Evolutionary conservation across 2,329 filamentous ascomycete species (phyloP).

Genomic region (Fusarium denticulatum): DNA sequence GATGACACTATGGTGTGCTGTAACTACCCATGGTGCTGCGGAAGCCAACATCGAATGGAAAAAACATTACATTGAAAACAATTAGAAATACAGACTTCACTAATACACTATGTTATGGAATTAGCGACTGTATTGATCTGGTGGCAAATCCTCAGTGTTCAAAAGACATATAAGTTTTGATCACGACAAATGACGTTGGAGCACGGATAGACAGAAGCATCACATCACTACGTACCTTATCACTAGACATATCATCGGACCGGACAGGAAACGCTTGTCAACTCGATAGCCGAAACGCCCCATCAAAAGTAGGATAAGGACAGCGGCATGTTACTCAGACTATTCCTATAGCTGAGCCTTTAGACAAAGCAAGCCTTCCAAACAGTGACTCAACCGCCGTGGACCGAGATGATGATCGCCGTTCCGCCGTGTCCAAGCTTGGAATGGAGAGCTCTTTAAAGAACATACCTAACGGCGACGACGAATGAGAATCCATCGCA

Average conservation of each 20-base stretch:
- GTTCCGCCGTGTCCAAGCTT: conserved; percentile 23
- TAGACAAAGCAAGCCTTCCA: conserved; percentile 12
- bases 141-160: background rate
- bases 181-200: background rate
- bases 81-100: background rate
- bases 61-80: too few relatives aligned
- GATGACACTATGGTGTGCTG: too few relatives aligned
- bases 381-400: conserved; percentile 14
- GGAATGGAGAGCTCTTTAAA: background rate
- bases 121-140: background rate
- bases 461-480: conserved; percentile 5
- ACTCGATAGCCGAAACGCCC: conserved; percentile 16
- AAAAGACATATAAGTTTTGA: background rate
- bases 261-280: background rate
- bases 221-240: background rate
- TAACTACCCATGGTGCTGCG: too few relatives aligned
- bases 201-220: background rate
- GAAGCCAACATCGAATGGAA: background rate
- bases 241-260: background rate
- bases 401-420: conserved; percentile 32
- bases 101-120: background rate
- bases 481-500: conserved; percentile 29
- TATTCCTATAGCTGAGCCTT: background rate
- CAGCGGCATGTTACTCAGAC: background rate
- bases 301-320: conserved; percentile 4